Base-by-base conservation (phyloP, 257 asterid genomes). In the Ilex aquifolium region DNA sequence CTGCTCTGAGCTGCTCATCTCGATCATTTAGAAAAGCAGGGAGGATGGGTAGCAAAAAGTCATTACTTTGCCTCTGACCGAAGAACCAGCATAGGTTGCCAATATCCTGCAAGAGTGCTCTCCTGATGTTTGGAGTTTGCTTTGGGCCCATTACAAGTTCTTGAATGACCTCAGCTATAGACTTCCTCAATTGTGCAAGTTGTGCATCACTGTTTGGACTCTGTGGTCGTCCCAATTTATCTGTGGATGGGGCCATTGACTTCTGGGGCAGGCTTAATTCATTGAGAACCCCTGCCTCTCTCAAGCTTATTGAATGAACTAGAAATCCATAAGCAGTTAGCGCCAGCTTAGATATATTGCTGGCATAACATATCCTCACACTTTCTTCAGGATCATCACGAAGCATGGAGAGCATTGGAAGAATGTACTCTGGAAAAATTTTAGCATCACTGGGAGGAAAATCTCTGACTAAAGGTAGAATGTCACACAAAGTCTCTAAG, bases 371-470 rank as follows among this genome's bases (percentile, higher is more conserved):
- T 70, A 90, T 87, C 85, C 99, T 83, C 77, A 93, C 99, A 84
- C 94, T 93, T 81, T 93, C 99, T 81, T 93, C 99, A 2, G 99
- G 86, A 80, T 93, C 99, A 78, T 93, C 99, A 44, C 97, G 96
- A 82, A 93, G 88, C 90, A 79, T 88, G 80, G 96, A 88, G 76
- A 91, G 96, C 99, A 93, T 93, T 5, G 99, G 99, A 77, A 93
- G 90, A 70, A 90, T 90, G 75, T 93, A 93, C 75, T 93, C 99
- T 0, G 99, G 99, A 72, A 93, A 93, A 8, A 93, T 93, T 84
- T 93, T 93, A 82, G 99, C 99, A 77, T 93, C 99, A 79, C 97
- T 93, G 0, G 99, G 97, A 65, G 99, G 97, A 65, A 93, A 93
- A 78, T 90, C 99, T 78, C 97, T 77, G 64, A 93, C 90, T 46